These are phyloP conservation scores for Cordyceps cateniannulata DNA, from an alignment of 2,329 filamentous ascomycete species.

Conservation along the genomic window DNA sequence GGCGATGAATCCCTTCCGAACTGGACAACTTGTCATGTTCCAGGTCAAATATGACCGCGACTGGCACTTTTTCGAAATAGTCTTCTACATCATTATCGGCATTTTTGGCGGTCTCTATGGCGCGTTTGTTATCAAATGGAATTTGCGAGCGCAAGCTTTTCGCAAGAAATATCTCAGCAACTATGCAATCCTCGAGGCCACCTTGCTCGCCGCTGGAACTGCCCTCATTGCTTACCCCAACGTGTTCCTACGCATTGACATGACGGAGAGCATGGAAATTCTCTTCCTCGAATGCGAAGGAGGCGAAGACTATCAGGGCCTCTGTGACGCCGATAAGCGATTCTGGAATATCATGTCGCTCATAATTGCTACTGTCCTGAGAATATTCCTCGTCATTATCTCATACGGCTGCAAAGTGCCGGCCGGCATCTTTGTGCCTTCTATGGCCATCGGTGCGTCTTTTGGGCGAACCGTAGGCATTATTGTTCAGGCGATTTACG, in stretches of 20 bases:
- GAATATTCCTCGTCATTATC: conserved; percentile 81
- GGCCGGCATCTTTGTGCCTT: conserved; percentile 95
- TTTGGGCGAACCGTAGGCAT: conserved; percentile 95
- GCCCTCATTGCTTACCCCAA: conserved; percentile 96
- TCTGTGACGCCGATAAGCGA: conserved; percentile 75
- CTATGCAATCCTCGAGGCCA: conserved; percentile 82
- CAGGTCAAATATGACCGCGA: conserved; percentile 91
- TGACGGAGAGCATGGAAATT: conserved; percentile 99
- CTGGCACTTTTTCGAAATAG: conserved; percentile 95
- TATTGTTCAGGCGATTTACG: conserved; percentile 81
- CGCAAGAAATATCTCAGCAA: conserved; percentile 83
- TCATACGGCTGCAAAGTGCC: conserved; percentile 98
- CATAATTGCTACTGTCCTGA: conserved; percentile 69
- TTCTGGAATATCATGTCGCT: conserved; percentile 75
- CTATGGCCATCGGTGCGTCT: conserved; percentile 92
- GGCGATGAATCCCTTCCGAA: conserved; percentile 95
- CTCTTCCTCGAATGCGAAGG: conserved; percentile 91
- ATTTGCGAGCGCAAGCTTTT: conserved; percentile 83
- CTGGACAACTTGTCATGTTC: conserved; percentile 98
- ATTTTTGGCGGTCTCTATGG: conserved; percentile 93
- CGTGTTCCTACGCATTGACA: conserved; percentile 89
- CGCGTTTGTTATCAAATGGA: conserved; percentile 97
- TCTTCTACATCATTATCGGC: conserved; percentile 89
- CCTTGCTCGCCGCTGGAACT: conserved; percentile 72
- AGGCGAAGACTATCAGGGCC: conserved; percentile 77